Percentiles rank a stretch among this genome's conserved stretches.
phyloP scores from a whole-genome alignment of 1,284 basidiomycete genomes.

The Trametes versicolor region DNA sequence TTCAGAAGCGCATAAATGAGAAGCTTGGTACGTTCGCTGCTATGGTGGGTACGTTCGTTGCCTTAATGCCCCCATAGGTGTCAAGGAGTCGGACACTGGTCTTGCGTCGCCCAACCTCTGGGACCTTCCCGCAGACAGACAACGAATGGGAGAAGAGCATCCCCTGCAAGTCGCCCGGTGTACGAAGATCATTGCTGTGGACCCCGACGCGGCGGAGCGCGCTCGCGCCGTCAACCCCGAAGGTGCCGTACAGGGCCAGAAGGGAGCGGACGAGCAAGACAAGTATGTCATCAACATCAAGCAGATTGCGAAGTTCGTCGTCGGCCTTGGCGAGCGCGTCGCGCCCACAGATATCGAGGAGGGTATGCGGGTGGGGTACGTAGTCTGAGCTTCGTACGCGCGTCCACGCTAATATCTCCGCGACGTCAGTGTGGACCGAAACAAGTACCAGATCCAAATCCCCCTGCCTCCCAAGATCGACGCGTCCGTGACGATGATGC shows the following conservation, averaged over 20 bases:
- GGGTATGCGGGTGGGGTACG: slow-evolving; percentile 98
- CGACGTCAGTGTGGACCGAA: slow-evolving; percentile 79
- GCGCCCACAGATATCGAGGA: slow-evolving; percentile 99
- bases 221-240: slow-evolving; percentile 77
- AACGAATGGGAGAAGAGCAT: slow-evolving; percentile 93
- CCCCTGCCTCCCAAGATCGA: slow-evolving; percentile 99
- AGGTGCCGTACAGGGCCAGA: slow-evolving; percentile 85
- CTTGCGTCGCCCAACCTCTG: slow-evolving; percentile 96
- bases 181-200: slow-evolving; percentile 96
- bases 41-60: not conserved
- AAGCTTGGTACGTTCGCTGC: slow-evolving; percentile 76
- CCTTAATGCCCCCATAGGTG: slow-evolving; percentile 58
- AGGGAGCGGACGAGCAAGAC: slow-evolving; percentile 95
- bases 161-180: slow-evolving; percentile 97
- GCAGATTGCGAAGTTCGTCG: slow-evolving; percentile 99
- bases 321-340: slow-evolving; percentile 95
- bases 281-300: slow-evolving; percentile 99
- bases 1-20: slow-evolving; percentile 97
- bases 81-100: slow-evolving; percentile 99
- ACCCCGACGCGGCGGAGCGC: slow-evolving; percentile 75
- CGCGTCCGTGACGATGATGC: slow-evolving; percentile 99
- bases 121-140: slow-evolving; percentile 91
- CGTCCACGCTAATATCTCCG: slow-evolving; percentile 17
- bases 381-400: slow-evolving; percentile 19
- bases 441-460: slow-evolving; percentile 99